phyloP scores from a whole-genome alignment of 768 basidiomycete genomes.

The Hygrophorus russula region DNA sequence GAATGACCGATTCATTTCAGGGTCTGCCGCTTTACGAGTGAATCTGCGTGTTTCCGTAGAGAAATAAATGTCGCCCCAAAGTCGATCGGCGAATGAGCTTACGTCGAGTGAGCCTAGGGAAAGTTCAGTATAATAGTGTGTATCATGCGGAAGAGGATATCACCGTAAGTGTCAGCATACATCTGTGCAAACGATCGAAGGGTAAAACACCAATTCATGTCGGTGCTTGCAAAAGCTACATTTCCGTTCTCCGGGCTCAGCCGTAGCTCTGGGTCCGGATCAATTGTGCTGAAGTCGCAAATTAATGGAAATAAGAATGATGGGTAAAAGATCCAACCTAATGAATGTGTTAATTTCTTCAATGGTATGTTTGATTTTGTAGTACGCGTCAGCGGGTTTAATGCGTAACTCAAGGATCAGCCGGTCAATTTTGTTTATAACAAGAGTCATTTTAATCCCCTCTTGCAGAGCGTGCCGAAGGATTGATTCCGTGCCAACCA shows the following conservation, averaged over 20 bases:
- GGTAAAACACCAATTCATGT: slow-evolving; percentile 98
- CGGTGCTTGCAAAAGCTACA: slow-evolving; percentile 92
- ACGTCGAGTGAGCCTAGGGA: slow-evolving; percentile 64
- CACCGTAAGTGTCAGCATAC: slow-evolving; percentile 91
- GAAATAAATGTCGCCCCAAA: slow-evolving; percentile 99
- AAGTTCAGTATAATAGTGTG: not conserved
- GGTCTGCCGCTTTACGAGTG: slow-evolving; percentile 71
- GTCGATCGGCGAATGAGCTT: slow-evolving; percentile 73
- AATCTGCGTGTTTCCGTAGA: slow-evolving; percentile 80
- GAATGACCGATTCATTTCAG: slow-evolving; percentile 75
- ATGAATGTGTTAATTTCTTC: slow-evolving; percentile 98
- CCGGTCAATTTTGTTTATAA: slow-evolving; percentile 97
- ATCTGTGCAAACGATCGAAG: slow-evolving; percentile 88
- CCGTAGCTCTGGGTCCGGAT: slow-evolving; percentile 80
- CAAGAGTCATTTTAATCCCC: slow-evolving; percentile 77
- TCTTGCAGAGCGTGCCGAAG: slow-evolving; percentile 88
- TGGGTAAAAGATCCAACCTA: slow-evolving; percentile 37
- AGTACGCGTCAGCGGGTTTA: slow-evolving; percentile 93
- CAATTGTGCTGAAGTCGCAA: slow-evolving; percentile 44
- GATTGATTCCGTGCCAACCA: slow-evolving; percentile 86
- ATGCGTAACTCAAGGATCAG: slow-evolving; percentile 93
- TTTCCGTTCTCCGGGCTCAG: slow-evolving; percentile 94
- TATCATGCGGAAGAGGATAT: slow-evolving; percentile 7
- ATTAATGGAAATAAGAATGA: slow-evolving; percentile 4
- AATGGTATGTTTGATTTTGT: slow-evolving; percentile 98